Conservation (phyloP, 2,329 filamentous ascomycete species). For the Phaeosphaeria sp. region DNA sequence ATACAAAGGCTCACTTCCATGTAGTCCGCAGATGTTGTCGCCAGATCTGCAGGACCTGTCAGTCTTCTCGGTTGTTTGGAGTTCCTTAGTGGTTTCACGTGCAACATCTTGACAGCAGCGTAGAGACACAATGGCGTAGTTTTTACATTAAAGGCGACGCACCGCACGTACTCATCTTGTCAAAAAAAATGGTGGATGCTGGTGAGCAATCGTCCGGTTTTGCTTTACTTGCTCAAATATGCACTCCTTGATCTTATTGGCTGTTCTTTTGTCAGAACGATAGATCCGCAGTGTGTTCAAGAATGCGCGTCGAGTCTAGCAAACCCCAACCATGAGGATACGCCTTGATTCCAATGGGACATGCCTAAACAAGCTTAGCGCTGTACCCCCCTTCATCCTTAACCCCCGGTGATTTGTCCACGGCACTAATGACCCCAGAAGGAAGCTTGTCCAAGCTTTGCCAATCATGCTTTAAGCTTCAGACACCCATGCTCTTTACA, state of each 20-base stretch:
- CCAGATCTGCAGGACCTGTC: background rate
- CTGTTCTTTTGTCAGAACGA: background rate
- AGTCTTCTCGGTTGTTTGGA: background rate
- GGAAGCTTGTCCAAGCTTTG: slow-evolving; percentile 13
- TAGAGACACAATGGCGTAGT: background rate
- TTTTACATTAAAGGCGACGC: background rate
- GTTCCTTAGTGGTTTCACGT: background rate
- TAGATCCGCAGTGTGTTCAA: background rate
- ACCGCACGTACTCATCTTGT: background rate
- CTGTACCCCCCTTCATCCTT: background rate
- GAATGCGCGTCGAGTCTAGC: background rate
- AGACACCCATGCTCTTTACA: slow-evolving; percentile 8
- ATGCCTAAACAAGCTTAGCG: slow-evolving; percentile 2
- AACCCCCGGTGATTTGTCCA: background rate
- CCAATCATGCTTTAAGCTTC: slow-evolving; percentile 10
- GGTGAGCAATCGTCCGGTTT: background rate
- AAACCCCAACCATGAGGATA: background rate
- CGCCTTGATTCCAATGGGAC: background rate
- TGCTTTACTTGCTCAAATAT: background rate
- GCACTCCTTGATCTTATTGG: background rate
- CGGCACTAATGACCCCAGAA: slow-evolving; percentile 4
- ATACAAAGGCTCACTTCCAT: background rate
- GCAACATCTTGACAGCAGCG: background rate
- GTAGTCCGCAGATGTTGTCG: background rate
- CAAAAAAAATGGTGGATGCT: background rate